Evolutionary conservation across 1,284 basidiomycete species (phyloP).

Genomic region (Fomitopsis schrenkii): DNA sequence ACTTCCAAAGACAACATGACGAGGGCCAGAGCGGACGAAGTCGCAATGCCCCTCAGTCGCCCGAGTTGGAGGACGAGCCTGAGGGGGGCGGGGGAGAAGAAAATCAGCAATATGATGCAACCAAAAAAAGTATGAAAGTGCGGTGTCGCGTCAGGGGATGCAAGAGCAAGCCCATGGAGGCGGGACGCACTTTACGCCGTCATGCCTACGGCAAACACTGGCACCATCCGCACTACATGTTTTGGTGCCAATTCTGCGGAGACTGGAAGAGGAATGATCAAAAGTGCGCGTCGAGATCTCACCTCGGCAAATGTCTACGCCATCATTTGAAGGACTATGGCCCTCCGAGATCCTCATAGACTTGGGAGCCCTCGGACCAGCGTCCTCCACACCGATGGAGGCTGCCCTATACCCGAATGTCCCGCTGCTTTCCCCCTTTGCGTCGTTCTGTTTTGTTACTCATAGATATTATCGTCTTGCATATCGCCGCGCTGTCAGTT

Average conservation of each 20-base stretch:
- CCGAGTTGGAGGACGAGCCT: background rate
- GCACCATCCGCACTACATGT: background rate
- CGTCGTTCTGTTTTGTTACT: too few species aligned
- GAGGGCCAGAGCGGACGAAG: background rate
- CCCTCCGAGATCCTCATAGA: background rate
- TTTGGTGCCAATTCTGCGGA: background rate
- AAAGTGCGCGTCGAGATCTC: background rate
- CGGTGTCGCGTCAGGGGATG: too few species aligned
- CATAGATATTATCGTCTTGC: too few species aligned
- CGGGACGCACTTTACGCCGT: background rate
- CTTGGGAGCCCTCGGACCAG: too few species aligned
- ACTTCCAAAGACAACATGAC: background rate
- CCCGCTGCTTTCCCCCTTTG: too few species aligned
- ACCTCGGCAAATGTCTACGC: background rate
- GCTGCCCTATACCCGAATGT: too few species aligned
- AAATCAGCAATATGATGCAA: too few species aligned
- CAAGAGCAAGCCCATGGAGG: too few species aligned
- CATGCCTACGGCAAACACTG: background rate
- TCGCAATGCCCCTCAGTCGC: background rate
- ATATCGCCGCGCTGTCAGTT: too few species aligned
- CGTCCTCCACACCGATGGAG: too few species aligned
- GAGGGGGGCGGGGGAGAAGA: background rate
- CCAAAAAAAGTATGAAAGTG: background rate
- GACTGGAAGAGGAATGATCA: background rate
- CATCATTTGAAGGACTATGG: background rate